Evolutionary conservation across 106 monocot genomes (phyloP).

Genomic region (Iris macrosiphon): DNA sequence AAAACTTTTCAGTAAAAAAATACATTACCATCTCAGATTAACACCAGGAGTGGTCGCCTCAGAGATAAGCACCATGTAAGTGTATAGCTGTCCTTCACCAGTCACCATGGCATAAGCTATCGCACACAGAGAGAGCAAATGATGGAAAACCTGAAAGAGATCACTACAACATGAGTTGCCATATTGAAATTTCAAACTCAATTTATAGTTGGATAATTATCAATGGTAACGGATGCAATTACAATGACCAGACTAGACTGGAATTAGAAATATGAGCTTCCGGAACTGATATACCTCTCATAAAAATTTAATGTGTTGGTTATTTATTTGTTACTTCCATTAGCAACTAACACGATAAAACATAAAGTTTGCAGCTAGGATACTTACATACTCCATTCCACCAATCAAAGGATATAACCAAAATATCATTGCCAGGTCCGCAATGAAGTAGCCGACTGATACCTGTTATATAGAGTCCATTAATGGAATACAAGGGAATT

Average conservation of each 20-base stretch:
- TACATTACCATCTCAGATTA: slow-evolving; percentile 71
- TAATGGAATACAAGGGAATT: too few relatives aligned
- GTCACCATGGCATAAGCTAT: slow-evolving; percentile 68
- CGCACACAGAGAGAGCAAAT: slow-evolving; percentile 59
- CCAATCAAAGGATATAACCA: slow-evolving; percentile 94
- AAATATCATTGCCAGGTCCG: slow-evolving; percentile 76
- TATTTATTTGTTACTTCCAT: not conserved
- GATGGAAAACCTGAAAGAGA: slow-evolving; percentile 66
- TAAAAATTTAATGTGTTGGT: not conserved
- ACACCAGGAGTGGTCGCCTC: slow-evolving; percentile 80
- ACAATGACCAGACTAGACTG: too few relatives aligned
- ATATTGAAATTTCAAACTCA: not conserved
- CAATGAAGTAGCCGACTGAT: slow-evolving; percentile 84
- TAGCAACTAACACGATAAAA: not conserved
- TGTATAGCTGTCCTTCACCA: slow-evolving; percentile 84
- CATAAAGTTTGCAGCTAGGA: not conserved
- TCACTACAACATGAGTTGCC: not conserved
- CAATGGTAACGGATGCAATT: too few relatives aligned
- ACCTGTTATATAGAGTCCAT: slow-evolving; percentile 33
- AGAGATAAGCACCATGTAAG: slow-evolving; percentile 84
- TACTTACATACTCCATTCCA: slow-evolving; percentile 88
- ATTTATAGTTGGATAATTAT: too few relatives aligned
- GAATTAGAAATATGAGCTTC: too few relatives aligned
- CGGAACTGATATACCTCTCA: not conserved
- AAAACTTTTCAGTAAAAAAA: not conserved